Evolutionary conservation across 306 rosid genomes (phyloP), one percentile per base, ranked within the genome.

Genomic region (Fagus crenata): DNA sequence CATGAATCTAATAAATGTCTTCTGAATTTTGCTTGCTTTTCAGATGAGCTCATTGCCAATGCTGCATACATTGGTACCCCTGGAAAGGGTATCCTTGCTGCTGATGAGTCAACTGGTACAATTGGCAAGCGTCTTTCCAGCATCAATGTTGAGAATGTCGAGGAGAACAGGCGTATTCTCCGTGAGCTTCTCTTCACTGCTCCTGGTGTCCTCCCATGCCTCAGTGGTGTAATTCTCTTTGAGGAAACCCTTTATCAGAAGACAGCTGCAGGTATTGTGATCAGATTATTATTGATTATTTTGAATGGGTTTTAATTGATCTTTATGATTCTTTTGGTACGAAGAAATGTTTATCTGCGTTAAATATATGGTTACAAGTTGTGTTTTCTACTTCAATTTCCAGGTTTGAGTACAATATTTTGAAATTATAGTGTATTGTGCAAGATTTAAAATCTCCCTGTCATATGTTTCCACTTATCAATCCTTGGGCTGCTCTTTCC

Each of bases 21-120:
- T 11, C 8, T 6, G 9, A 53, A 7, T 49, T 42, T 39, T 37
- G 4, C 15, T n/a, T 70, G 77, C 31, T 11, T 61, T 78, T 81
- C 83, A 95, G 99, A 92, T 85, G 99, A 95, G 80, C 92, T 95
- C 14, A 88, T 90, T 71, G 90, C 87, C 40, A 95, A 91, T 85
- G 99, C 99, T 18, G 80, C 89, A 9, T 92, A 95, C 80, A 92
- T 95, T 73, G 99, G 96, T 22, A 87, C 90, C 74, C 98, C 99
- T 2, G 99, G 98, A 43, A 95, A 95, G 90, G 99, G 99, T 74
- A 95, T 95, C 68, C 97, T 95, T 31, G 99, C 99, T 9, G 99
- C 99, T 6, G 99, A 95, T 49, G 99, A 95, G 69, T 92, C 98
- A 6, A 95, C 99, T 0, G 98, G 99, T 14, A 92, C 99, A 3